Conservation (phyloP, 2,329 filamentous ascomycete species). For the Sphaerulina vaccinii region DNA sequence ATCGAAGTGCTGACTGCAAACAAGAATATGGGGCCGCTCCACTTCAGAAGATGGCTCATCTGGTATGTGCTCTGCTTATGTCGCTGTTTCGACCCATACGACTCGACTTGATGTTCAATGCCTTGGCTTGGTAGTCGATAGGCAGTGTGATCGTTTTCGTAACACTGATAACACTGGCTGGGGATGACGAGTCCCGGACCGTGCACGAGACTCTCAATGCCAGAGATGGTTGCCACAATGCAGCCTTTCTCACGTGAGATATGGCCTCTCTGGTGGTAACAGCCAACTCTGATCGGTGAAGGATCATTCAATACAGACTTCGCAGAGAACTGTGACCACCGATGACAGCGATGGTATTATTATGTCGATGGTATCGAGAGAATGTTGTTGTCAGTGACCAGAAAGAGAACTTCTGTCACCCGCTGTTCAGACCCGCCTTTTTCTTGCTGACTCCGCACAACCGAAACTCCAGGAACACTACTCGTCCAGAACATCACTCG, state of each 20-base stretch:
- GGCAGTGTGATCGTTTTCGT: too few species aligned
- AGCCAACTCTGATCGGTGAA: too few species aligned
- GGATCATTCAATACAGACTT: too few species aligned
- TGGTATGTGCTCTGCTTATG: not conserved
- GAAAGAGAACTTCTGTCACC: too few species aligned
- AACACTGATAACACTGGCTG: not conserved
- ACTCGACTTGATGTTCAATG: too few species aligned
- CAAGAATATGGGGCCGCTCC: constrained; percentile 4
- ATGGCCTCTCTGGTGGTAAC: too few species aligned
- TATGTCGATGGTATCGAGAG: too few species aligned
- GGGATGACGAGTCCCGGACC: constrained; percentile 8
- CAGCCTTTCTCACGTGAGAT: too few species aligned
- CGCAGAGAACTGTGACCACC: too few species aligned
- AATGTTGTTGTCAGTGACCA: too few species aligned
- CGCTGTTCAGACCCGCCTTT: not conserved
- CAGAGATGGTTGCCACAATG: not conserved
- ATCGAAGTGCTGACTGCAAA: constrained; percentile 7
- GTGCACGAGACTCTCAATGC: not conserved
- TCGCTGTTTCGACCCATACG: not conserved
- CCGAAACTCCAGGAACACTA: not conserved
- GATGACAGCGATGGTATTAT: too few species aligned
- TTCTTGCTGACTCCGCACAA: constrained; percentile 3
- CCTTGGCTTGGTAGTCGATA: too few species aligned
- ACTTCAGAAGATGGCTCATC: not conserved
- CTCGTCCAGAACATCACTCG: not conserved